Evolutionary conservation across 306 rosid genomes (phyloP), one percentile per base, ranked within the genome.

Genomic region (Sicyos edulis): DNA sequence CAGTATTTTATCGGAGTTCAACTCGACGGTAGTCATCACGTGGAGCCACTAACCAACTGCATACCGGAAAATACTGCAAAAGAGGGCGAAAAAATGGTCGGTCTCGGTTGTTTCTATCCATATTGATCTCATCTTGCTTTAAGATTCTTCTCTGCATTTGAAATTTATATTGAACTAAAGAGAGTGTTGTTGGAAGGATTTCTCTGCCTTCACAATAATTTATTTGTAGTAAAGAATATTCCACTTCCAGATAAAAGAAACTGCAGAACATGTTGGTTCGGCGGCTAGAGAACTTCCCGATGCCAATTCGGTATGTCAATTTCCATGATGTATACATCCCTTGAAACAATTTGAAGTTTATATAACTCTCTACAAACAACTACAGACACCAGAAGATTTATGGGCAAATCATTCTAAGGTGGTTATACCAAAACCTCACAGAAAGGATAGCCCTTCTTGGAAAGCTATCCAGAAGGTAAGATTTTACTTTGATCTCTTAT

Each of bases 1-100:
- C 98, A 93, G 66, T 93, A 93, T 71, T 93, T 93, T 71, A 90
- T 90, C 78, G 98, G 98, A 75, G 98, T 93, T 64, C 98, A 93
- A 78, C 93, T 93, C 32, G 98, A 93, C 80, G 97, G 98, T 10
- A 93, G 98, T 81, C 97, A 88, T 75, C 98, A 88, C 50, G 86
- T 93, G 71, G 96, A 93, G 82, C 97, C 98, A 59, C 92, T 88
- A 75, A 76, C 66, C 55, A 88, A 88, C 65, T 72, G 88, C 79
- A 88, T 93, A 34, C 80, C 90, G 9, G 89, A 87, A 72, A 83
- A 77, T 24, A 74, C 87, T 17, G 96, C 88, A 53, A 80, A 76
- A 80, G 97, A 86, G 55, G 86, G 98, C 45, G 97, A 83, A 86
- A 85, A 83, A 72, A 49, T 82, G 93, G 98, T 92, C 54, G 37